These are phyloP conservation scores for Phialophora tarda DNA, from an alignment of 2,329 filamentous ascomycete genomes.

Conservation along the genomic window DNA sequence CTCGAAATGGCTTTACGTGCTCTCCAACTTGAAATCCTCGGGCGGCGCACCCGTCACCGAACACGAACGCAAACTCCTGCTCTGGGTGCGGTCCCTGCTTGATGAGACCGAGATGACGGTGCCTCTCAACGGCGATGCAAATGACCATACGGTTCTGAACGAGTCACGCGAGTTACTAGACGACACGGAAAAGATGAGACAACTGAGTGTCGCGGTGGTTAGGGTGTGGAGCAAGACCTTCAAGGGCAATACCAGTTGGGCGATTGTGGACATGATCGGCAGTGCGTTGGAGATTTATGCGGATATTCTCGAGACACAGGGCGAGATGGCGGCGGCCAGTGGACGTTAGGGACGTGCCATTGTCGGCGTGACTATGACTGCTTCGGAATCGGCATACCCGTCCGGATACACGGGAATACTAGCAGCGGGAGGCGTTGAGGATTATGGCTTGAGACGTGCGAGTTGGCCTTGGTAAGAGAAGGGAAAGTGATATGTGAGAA, in stretches of 20 bases:
- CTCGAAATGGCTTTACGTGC: slow-evolving; percentile 54
- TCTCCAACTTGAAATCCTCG: slow-evolving; percentile 49
- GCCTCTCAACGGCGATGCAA: slow-evolving; percentile 35
- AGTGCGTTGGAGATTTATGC: slow-evolving; percentile 55
- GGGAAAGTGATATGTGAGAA: background rate
- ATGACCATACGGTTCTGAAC: slow-evolving; percentile 32
- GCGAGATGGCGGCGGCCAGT: slow-evolving; percentile 28
- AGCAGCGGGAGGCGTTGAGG: background rate
- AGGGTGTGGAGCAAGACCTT: slow-evolving; percentile 57
- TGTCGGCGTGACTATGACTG: background rate
- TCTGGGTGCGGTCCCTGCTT: slow-evolving; percentile 58
- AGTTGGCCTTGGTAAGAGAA: background rate
- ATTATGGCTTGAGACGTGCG: background rate
- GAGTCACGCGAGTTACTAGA: slow-evolving; percentile 49
- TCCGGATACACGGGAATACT: background rate
- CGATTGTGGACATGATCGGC: slow-evolving; percentile 56
- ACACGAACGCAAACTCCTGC: slow-evolving; percentile 54
- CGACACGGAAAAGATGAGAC: slow-evolving; percentile 51
- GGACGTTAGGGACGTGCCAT: slow-evolving; percentile 13
- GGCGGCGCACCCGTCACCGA: slow-evolving; percentile 51
- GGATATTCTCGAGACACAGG: slow-evolving; percentile 48
- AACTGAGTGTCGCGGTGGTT: slow-evolving; percentile 56
- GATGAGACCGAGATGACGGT: slow-evolving; percentile 57
- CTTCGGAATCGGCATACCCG: background rate
- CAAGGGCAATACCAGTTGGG: slow-evolving; percentile 58